Evolutionary conservation across 2,329 filamentous ascomycete genomes (phyloP).

Genomic region (Coniochaeta sp.): DNA sequence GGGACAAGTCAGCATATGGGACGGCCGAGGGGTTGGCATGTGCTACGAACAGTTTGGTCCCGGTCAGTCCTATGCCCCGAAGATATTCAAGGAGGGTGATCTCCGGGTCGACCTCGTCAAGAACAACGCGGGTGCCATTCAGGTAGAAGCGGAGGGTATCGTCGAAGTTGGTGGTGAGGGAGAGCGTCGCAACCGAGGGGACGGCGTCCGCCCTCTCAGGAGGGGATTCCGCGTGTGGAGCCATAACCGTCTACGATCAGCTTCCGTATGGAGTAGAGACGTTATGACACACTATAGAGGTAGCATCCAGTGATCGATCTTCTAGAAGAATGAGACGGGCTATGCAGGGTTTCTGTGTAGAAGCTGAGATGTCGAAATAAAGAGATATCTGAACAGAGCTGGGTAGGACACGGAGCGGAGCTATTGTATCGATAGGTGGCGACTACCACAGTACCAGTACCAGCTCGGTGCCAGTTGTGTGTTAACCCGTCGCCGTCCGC

Average conservation of each 20-base stretch:
- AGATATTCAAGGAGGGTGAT: constrained; percentile 89
- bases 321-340: not conserved
- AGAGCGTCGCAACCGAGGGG: constrained; percentile 20
- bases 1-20: constrained; percentile 4
- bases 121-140: constrained; percentile 81
- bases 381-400: not conserved
- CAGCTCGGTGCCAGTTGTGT: not conserved
- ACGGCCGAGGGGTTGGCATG: not conserved
- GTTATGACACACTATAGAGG: not conserved
- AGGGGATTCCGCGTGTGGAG: constrained; percentile 47
- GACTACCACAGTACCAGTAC: no score
- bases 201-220: constrained; percentile 22
- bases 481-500: not conserved
- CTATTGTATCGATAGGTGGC: not conserved
- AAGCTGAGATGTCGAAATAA: not conserved
- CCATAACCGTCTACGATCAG: constrained; percentile 31
- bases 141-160: constrained; percentile 89
- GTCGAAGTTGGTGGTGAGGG: constrained; percentile 68
- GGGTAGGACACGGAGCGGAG: not conserved
- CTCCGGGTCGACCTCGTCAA: constrained; percentile 87
- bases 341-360: not conserved
- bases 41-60: constrained; percentile 68
- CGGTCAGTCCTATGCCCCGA: constrained; percentile 84
- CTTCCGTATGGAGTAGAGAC: not conserved
- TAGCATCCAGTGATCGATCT: not conserved